Base-by-base conservation (phyloP, 2,329 filamentous ascomycete species). In the Ilyonectria sp. region DNA sequence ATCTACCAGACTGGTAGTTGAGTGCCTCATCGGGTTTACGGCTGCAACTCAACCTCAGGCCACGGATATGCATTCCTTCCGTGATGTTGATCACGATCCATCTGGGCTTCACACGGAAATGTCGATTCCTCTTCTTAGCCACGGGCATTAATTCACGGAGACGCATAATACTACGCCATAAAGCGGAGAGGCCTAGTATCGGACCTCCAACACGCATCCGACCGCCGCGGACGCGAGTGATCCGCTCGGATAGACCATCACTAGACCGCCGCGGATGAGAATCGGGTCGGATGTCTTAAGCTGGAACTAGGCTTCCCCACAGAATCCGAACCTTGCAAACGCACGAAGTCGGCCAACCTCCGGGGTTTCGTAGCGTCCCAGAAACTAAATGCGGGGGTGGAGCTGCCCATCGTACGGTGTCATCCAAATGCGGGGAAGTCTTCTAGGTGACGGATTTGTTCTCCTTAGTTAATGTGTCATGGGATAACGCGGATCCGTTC, bases 351-450 rank as follows among this genome's bases (percentile, higher is more conserved):
- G n/a, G n/a, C 17, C 40, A n/a, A 17, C 40, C 15, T n/a, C 40
- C 40, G 40, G 15, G 40, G 15, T n/a, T 43, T 43, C 40, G 40
- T 17, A 19, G 6, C 19, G 17, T 43, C n/a, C 11, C 40, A 10
- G 3, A 21, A 19, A 37, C 46, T 17, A 26, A 56, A 56, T 56
- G 53, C 53, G 53, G 53, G 53, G 53, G 53, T 56, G 53, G 35
- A 56, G 53, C n/a, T 29, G 3, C 8, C 8, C 17, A 43, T 43
- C 31, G 31, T 33, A 33, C 31, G 33, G 26, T n/a, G 6, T 44
- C 46, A 15, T 11, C 17, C 5, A 50, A 35, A 52, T 59, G 61
- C 47, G 55, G 61, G 59, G 54, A 49, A 58, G 37, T 3, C n/a
- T 40, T 46, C n/a, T 3, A 23, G 29, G 7, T 35, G 33, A 21